These are phyloP conservation scores for Verticillium isaacii DNA, from an alignment of 2,329 filamentous ascomycete genomes.

Conservation along the genomic window DNA sequence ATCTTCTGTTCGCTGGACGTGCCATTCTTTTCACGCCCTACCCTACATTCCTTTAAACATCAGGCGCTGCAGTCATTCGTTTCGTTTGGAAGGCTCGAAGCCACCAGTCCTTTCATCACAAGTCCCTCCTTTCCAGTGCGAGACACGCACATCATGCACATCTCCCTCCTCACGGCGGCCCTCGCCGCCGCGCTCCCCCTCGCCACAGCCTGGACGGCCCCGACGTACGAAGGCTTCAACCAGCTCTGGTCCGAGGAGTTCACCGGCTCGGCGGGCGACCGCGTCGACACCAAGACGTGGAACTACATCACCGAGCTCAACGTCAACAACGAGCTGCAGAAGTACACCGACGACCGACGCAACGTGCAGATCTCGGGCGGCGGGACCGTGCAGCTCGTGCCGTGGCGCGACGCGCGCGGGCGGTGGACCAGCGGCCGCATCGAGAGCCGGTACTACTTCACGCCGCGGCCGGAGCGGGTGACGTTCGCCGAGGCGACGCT, in stretches of 20 bases:
- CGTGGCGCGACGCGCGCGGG: slow-evolving; percentile 30
- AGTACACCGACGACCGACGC: slow-evolving; percentile 35
- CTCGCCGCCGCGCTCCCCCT: slow-evolving; percentile 22
- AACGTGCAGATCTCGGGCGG: slow-evolving; percentile 49
- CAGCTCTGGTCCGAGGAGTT: slow-evolving; percentile 41
- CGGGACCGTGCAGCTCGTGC: slow-evolving; percentile 46
- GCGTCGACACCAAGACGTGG: slow-evolving; percentile 32
- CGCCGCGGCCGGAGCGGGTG: slow-evolving; percentile 30
- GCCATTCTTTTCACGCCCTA: neutral
- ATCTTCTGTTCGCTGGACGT: neutral
- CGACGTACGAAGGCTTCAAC: slow-evolving; percentile 32
- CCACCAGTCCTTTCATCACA: neutral
- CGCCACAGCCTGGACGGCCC: slow-evolving; percentile 28
- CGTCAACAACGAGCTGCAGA: slow-evolving; percentile 44
- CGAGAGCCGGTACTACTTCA: slow-evolving; percentile 42
- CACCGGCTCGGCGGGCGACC: slow-evolving; percentile 25
- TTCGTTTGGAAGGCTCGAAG: neutral
- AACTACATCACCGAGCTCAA: slow-evolving; percentile 39
- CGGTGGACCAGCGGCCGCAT: slow-evolving; percentile 46
- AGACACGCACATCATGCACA: neutral
- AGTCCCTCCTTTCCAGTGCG: neutral
- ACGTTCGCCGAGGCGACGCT: slow-evolving; percentile 40
- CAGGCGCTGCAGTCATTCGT: neutral
- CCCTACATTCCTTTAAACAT: neutral
- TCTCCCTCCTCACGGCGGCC: neutral